A percentile compares a stretch with the other conserved stretches of the same genome.
Evolutionary conservation across 495 filamentous ascomycete genomes (phyloP).

Genomic region (Melanomma pulvis-pyrius): DNA sequence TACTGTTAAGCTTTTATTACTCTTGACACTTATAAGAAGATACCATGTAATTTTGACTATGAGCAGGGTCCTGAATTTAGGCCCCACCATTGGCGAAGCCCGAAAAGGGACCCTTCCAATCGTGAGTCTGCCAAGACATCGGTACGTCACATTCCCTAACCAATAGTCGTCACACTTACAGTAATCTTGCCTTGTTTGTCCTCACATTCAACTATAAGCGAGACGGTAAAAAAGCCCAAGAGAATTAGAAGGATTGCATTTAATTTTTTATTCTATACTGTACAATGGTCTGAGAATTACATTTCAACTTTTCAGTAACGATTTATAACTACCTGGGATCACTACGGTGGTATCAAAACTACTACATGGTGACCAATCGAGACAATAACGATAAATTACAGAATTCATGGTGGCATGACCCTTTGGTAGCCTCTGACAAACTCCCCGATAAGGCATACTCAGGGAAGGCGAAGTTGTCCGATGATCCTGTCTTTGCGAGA

Average conservation of each 20-base stretch:
- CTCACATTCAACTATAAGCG: conserved; percentile 4
- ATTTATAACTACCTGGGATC: neutral
- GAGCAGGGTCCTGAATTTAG: conserved; percentile 1
- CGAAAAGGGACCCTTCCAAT: neutral
- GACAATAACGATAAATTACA: too few species aligned
- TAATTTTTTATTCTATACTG: conserved; percentile 5
- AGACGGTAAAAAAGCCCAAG: conserved; percentile 1
- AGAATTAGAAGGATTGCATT: conserved; percentile 6
- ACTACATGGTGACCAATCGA: too few species aligned
- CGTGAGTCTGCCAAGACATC: neutral
- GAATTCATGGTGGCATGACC: too few species aligned
- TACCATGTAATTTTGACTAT: conserved; percentile 8
- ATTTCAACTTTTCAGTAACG: neutral
- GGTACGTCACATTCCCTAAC: conserved; percentile 2
- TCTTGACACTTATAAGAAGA: too few species aligned
- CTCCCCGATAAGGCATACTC: conserved; percentile 1
- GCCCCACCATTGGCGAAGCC: neutral
- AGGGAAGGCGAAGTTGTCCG: conserved; percentile 1
- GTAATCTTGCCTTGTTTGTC: neutral
- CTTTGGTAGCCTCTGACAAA: neutral
- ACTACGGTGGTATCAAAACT: too few species aligned
- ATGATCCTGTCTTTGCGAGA: conserved; percentile 3
- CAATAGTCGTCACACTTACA: conserved; percentile 4
- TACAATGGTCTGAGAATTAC: conserved; percentile 5
- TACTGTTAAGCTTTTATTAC: too few species aligned